Conservation (phyloP, 169 alveolate genomes). For the Eimeria brunetti region DNA sequence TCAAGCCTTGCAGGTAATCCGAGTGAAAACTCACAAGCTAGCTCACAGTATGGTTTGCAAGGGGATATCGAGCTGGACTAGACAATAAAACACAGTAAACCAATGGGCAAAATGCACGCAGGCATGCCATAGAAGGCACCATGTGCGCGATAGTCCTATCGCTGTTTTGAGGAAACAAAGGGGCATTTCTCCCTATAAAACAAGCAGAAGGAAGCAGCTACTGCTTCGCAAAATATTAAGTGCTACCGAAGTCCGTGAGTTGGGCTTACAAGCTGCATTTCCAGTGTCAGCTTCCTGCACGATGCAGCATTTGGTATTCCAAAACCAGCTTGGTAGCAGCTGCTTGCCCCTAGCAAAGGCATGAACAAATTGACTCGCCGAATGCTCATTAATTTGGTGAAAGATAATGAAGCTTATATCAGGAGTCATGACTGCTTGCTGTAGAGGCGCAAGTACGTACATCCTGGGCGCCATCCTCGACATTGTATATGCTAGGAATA, state of each 20-base stretch:
- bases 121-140: not conserved
- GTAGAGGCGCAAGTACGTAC: not conserved
- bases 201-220: not conserved
- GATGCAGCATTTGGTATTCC: not conserved
- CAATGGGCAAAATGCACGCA: not conserved
- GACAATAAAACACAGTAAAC: not conserved
- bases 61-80: not conserved
- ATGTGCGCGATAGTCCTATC: not conserved
- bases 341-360: not conserved
- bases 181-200: not conserved
- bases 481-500: not conserved
- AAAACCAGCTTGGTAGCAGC: not conserved
- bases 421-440: not conserved
- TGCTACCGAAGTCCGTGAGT: not conserved
- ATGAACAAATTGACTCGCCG: not conserved
- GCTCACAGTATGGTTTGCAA: not conserved
- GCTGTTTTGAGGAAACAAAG: not conserved
- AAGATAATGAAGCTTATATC: not conserved
- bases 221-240: not conserved
- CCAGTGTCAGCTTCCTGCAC: too few species aligned
- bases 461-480: not conserved
- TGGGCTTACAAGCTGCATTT: constrained; percentile 1
- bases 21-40: not conserved
- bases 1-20: not conserved
- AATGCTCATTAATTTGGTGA: not conserved